phyloP scores from a whole-genome alignment of 2,329 filamentous ascomycete genomes.

The Ascochyta pisi region DNA sequence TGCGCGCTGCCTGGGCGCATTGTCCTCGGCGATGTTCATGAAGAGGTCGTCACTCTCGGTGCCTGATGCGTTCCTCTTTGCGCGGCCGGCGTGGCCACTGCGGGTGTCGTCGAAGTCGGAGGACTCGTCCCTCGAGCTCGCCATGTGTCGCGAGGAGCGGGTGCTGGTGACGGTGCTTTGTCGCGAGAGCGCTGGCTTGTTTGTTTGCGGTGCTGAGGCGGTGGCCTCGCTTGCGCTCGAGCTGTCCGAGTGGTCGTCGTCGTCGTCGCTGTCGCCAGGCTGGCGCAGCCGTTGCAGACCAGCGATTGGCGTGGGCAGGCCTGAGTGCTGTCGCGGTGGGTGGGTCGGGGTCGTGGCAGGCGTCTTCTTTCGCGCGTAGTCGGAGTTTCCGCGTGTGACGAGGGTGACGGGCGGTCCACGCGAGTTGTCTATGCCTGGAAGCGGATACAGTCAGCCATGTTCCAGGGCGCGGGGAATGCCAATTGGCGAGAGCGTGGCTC shows the following conservation, averaged over 20 bases:
- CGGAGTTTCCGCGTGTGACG: conserved; percentile 52
- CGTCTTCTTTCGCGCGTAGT: conserved; percentile 42
- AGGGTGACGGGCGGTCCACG: conserved; percentile 60
- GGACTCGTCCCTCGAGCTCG: conserved; percentile 38
- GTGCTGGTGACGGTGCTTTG: conserved; percentile 30
- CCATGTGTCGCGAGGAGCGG: conserved; percentile 34
- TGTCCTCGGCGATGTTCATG: conserved; percentile 51
- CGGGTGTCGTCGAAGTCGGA: conserved; percentile 41
- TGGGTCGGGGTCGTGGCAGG: conserved; percentile 18
- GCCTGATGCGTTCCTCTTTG: conserved; percentile 15
- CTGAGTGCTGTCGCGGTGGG: conserved; percentile 13
- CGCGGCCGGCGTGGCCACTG: conserved; percentile 25
- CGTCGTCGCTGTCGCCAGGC: conserved; percentile 31
- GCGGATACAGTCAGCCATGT: conserved; percentile 7
- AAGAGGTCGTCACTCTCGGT: conserved; percentile 50
- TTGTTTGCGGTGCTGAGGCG: conserved; percentile 24
- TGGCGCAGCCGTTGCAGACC: conserved; percentile 27
- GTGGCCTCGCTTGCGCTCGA: conserved; percentile 21
- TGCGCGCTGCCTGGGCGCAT: conserved; percentile 33
- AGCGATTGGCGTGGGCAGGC: conserved; percentile 13
- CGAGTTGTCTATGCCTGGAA: conserved; percentile 54
- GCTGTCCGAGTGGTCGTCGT: conserved; percentile 23
- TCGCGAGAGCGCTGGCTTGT: conserved; percentile 23
- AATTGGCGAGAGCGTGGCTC: background rate
- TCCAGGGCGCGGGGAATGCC: conserved; percentile 1